Conservation (phyloP, 2,329 filamentous ascomycete species). For the Pseudogymnoascus sp. region DNA sequence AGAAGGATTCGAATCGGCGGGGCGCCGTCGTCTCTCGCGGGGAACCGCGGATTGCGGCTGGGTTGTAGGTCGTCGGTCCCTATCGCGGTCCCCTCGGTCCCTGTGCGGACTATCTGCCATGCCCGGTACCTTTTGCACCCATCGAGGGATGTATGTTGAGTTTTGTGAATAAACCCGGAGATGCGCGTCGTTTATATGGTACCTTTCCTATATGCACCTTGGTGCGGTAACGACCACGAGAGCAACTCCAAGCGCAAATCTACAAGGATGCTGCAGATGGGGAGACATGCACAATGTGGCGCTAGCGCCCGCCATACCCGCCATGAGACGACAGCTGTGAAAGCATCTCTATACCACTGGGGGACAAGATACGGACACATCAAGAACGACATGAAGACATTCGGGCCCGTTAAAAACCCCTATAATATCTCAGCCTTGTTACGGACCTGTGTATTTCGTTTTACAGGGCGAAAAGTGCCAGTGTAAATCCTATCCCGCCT, state of each 20-base stretch:
- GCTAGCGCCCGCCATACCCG: constrained; percentile 6
- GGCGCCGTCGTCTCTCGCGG: not conserved
- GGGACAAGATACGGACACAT: not conserved
- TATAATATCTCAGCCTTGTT: not conserved
- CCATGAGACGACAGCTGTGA: not conserved
- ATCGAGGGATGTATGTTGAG: not conserved
- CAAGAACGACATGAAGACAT: not conserved
- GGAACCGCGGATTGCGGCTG: constrained; percentile 2
- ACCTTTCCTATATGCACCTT: not conserved
- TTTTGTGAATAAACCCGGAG: not conserved
- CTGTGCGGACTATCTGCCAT: constrained; percentile 1
- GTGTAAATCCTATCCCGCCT: not conserved
- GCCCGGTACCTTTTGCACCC: not conserved
- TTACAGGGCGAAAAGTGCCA: not conserved
- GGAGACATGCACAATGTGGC: not conserved
- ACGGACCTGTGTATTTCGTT: not conserved
- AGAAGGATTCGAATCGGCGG: not conserved
- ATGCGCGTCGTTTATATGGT: not conserved
- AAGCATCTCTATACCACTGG: not conserved
- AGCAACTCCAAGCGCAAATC: constrained; percentile 1
- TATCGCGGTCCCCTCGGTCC: not conserved
- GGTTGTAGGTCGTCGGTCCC: not conserved
- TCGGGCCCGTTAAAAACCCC: not conserved
- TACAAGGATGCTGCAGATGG: not conserved
- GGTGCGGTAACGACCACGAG: not conserved